Evolutionary conservation across 495 filamentous ascomycete genomes (phyloP), one percentile per base, ranked within the genome.

Genomic region (Physcia stellaris): DNA sequence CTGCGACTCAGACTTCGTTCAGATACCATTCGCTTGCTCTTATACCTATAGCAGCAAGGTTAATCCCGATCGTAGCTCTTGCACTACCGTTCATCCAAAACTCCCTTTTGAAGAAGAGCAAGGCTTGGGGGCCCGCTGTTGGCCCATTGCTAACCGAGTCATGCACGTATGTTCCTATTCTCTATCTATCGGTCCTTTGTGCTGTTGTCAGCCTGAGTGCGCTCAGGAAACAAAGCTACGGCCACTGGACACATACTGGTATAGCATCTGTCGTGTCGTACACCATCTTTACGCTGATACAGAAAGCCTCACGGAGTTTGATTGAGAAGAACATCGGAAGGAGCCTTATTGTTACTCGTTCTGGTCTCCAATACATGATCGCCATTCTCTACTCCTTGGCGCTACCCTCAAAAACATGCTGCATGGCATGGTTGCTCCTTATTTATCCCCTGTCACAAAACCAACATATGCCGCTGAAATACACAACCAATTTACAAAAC

Each of bases 111-210:
- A 60, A 68, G 34, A 62, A 66, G 40, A 87, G 83, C 49, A 66
- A 61, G 4, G 39, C 52, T 11, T 58, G 88, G 27, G 83, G 83
- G 1, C 78, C 79, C 17, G 52, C 66, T 1, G 64, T 63, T 33
- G 90, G 90, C 0, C 85, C 88, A 3, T 50, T 85, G 12, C 54
- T 86, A 43, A 90, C 81, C 0, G 81, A 90, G 48, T 47, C 63
- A 2, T 36, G 83, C 5, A 82, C 81, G 6, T 73, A 77, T 47
- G 77, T 82, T 31, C 86, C 85, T 0, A 46, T 95, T 11, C 58
- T 85, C n/a, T 56, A 76, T 18, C 46, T 92, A 2, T 73, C 77
- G 23, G 64, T 79, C 0, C 74, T 73, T 12, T 74, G 71, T 40
- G 73, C 78, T 6, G 76, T 74, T 2, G 73, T 71, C 21, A 53